Conservation (phyloP, 257 asterid genomes). For the Coffea canephora region DNA sequence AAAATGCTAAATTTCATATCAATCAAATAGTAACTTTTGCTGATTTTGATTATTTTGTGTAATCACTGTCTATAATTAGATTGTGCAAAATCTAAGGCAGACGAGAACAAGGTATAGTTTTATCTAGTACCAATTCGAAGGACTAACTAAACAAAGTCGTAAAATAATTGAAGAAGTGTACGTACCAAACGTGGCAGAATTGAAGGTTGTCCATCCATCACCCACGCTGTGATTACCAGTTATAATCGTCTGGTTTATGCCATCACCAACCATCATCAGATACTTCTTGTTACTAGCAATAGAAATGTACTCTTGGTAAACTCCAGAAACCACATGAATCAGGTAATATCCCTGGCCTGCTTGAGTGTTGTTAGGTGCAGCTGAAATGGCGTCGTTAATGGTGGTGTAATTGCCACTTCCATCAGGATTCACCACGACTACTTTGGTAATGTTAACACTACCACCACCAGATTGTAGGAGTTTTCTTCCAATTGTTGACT, state of each 20-base stretch:
- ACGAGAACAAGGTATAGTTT: too few relatives aligned
- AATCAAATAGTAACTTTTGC: too few relatives aligned
- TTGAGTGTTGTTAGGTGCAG: conserved; percentile 23
- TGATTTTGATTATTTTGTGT: too few relatives aligned
- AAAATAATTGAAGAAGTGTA: neutral
- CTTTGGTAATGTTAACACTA: conserved; percentile 18
- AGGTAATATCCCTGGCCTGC: conserved; percentile 22
- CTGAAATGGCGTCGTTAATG: conserved; percentile 28
- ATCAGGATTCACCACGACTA: conserved; percentile 33
- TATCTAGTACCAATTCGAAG: too few relatives aligned
- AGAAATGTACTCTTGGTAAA: conserved; percentile 30
- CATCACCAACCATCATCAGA: conserved; percentile 39
- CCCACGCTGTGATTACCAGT: conserved; percentile 33
- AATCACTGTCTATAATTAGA: too few relatives aligned
- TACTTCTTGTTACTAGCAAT: conserved; percentile 30
- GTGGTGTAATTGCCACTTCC: conserved; percentile 32
- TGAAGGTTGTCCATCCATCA: conserved; percentile 41
- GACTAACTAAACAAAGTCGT: neutral
- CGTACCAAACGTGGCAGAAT: conserved; percentile 37
- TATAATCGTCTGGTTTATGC: conserved; percentile 29
- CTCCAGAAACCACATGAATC: conserved; percentile 35
- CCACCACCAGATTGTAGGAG: conserved; percentile 5
- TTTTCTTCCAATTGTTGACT: conserved; percentile 16
- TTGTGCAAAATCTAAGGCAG: too few relatives aligned
- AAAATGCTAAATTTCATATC: too few relatives aligned